Percentiles rank a stretch among this genome's conserved stretches.
Conservation (phyloP, 1,284 basidiomycete species). For the Farysia itapuensis region DNA sequence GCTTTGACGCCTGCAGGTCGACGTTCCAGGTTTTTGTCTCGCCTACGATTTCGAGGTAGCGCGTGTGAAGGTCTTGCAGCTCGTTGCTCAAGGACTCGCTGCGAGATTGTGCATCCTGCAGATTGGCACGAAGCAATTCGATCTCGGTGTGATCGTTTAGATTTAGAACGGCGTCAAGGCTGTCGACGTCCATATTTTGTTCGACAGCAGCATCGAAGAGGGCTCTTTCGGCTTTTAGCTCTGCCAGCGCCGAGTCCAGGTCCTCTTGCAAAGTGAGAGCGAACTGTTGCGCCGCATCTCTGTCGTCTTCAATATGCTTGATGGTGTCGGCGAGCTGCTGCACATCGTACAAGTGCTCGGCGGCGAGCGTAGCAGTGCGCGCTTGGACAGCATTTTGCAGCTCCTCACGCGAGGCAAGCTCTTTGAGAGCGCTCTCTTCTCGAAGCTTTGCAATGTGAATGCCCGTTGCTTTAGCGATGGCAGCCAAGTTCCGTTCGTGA, state of each 20-base stretch:
- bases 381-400: slow-evolving; percentile 12
- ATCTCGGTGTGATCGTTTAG: not conserved
- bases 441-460: slow-evolving; percentile 4
- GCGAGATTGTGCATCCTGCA: not conserved
- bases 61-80: not conserved
- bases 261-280: slow-evolving; percentile 1
- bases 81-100: slow-evolving; percentile 6
- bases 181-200: not conserved
- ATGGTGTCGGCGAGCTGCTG: slow-evolving; percentile 28
- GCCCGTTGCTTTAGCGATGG: slow-evolving; percentile 22
- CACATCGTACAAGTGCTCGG: slow-evolving; percentile 18
- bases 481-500: slow-evolving; percentile 16
- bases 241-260: not conserved
- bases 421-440: slow-evolving; percentile 1
- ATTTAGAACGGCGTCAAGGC: not conserved
- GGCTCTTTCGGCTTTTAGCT: not conserved
- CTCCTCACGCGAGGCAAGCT: not conserved
- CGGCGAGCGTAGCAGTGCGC: slow-evolving; percentile 13
- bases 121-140: not conserved
- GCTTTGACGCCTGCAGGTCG: not conserved
- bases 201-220: not conserved
- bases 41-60: not conserved
- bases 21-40: not conserved
- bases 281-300: slow-evolving; percentile 20
- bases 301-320: slow-evolving; percentile 32